Evolutionary conservation across 768 basidiomycete genomes (phyloP).

Genomic region (Boletus rubropictus): DNA sequence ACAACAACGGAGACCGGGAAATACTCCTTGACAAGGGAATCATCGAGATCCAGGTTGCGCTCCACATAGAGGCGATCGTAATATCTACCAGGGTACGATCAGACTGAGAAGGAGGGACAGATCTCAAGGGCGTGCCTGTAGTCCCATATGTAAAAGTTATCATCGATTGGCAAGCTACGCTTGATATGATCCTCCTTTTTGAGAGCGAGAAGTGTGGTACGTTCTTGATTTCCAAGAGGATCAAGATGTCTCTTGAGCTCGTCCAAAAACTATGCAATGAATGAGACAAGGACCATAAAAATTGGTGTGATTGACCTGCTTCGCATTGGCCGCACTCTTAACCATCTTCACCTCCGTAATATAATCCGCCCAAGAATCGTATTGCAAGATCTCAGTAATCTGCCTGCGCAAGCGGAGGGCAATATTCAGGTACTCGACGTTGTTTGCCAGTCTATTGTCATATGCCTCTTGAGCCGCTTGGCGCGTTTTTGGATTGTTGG

Average conservation of each 20-base stretch:
- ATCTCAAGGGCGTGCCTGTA: conserved; percentile 46
- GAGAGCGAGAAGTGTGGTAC: conserved; percentile 57
- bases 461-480: conserved; percentile 57
- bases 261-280: conserved; percentile 54
- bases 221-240: conserved; percentile 67
- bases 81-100: conserved; percentile 18
- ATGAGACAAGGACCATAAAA: not conserved
- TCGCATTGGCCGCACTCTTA: conserved; percentile 58
- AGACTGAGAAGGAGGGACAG: not conserved
- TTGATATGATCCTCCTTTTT: conserved; percentile 70
- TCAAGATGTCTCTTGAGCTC: conserved; percentile 70
- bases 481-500: conserved; percentile 64
- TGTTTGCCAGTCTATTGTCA: conserved; percentile 63
- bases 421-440: conserved; percentile 64
- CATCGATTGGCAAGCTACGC: conserved; percentile 57
- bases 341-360: conserved; percentile 84
- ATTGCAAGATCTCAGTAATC: conserved; percentile 63
- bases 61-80: conserved; percentile 48
- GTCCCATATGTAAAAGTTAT: conserved; percentile 79
- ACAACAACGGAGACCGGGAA: conserved; percentile 85
- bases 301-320: conserved; percentile 38
- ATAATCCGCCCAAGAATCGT: conserved; percentile 81
- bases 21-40: conserved; percentile 78
- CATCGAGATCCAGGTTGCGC: conserved; percentile 62
- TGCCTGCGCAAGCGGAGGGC: conserved; percentile 65